Conservation (phyloP, 495 filamentous ascomycete genomes). For the Penicillium longicatenatum region DNA sequence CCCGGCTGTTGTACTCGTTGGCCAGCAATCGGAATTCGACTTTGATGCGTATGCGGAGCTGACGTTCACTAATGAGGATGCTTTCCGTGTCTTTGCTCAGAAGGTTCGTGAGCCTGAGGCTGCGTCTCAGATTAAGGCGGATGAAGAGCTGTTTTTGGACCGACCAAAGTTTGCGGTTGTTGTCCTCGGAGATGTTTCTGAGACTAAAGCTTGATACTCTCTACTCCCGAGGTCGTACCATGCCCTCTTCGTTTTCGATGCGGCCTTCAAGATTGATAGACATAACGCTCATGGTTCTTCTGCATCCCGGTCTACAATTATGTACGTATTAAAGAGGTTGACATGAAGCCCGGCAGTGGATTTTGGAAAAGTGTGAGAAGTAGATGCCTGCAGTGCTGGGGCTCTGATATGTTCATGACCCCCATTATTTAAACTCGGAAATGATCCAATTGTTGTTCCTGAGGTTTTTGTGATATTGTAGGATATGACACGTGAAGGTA, state of each 20-base stretch:
- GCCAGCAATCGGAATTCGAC: slow-evolving; percentile 40
- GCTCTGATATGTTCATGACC: no score
- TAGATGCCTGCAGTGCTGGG: no score
- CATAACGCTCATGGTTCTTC: no score
- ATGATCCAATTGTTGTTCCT: no score
- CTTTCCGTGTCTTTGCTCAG: slow-evolving; percentile 29
- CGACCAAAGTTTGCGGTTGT: slow-evolving; percentile 24
- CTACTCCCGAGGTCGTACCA: no score
- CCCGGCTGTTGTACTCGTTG: slow-evolving; percentile 34
- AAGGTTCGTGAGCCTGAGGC: slow-evolving; percentile 26
- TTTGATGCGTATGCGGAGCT: slow-evolving; percentile 42
- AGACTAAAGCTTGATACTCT: slow-evolving; percentile 11
- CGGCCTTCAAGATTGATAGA: no score
- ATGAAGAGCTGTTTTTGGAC: slow-evolving; percentile 42
- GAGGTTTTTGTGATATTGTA: no score
- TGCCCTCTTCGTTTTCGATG: no score
- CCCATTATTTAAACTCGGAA: no score
- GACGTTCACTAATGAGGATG: slow-evolving; percentile 33
- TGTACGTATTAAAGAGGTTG: not conserved
- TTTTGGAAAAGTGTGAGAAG: no score
- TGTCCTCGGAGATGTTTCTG: slow-evolving; percentile 28
- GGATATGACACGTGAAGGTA: not conserved
- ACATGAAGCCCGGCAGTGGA: no score
- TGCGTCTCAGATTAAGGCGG: slow-evolving; percentile 23
- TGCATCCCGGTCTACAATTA: not conserved